Evolutionary conservation across 192 early-diverging fungal species (phyloP), one percentile per base, ranked within the genome.

Genomic region (Mortierella alpina): DNA sequence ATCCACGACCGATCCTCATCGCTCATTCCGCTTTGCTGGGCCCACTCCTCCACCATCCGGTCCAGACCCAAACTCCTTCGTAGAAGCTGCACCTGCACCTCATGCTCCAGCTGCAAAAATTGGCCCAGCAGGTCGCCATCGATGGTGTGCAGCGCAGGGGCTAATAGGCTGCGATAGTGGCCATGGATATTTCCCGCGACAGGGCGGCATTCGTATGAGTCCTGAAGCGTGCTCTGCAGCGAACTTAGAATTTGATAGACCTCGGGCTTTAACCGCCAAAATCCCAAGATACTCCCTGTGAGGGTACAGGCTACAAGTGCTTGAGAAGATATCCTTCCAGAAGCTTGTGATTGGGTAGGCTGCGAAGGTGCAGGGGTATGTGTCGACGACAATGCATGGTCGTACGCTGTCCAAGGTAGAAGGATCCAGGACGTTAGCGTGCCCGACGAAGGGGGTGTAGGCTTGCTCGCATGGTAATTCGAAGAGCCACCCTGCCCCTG

Each of bases 91-190:
- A 70, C 45, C 60, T 72, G 77, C 4, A 50, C 20, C 47, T n/a
- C 59, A 63, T 80, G 77, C 41, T 67, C 55, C 7, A 80, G 31
- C 0, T 6, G 42, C 70, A 80, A 41, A 66, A 72, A 80, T 17
- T 47, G 51, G 5, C 58, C 23, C 6, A 80, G 7, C 55, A 80
- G 14, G 9, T 70, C 53, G 0, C 77, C 77, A 22, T 80, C 68
- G 12, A 80, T 59, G 0, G 70, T 63, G 23, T 59, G 8, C 8
- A 47, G 59, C n/a, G 31, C 59, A 14, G 52, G 59, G 0, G 65
- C 51, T 1, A 53, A 68, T 17, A 64, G 59, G 15, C 63, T 72
- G 31, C 77, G 50, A 48, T 55, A 68, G 2, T 23, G 59, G 46
- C 50, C 65, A 31, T 68, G 77, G 0, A 56, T 4, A 9, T 58